Conservation (phyloP, 352 stramenopile species). For the Plasmopara halstedii region DNA sequence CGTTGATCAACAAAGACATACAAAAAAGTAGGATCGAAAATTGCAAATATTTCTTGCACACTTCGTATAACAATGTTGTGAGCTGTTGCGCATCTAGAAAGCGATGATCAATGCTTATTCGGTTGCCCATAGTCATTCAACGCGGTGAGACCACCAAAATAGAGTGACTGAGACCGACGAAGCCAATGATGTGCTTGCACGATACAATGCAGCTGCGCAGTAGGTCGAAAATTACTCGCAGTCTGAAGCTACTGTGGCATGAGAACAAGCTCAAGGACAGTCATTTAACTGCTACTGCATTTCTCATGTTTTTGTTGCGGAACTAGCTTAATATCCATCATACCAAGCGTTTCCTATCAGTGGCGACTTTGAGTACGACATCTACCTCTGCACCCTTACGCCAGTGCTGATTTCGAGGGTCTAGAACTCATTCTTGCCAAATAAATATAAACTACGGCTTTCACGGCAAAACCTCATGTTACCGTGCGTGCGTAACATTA, state of each 20-base stretch:
- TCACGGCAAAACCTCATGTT: too few relatives aligned
- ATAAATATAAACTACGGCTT: too few relatives aligned
- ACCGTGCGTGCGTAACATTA: too few relatives aligned
- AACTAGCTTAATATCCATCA: neutral
- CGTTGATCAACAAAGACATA: neutral
- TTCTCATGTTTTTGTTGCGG: neutral
- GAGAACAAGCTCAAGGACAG: neutral
- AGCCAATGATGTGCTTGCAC: neutral
- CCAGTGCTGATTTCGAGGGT: constrained; percentile 2
- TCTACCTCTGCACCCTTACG: constrained; percentile 6
- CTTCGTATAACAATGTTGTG: neutral
- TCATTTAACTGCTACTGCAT: neutral
- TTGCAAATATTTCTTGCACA: too few relatives aligned
- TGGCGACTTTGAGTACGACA: constrained; percentile 13
- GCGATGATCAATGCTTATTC: neutral
- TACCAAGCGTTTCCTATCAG: constrained; percentile 6
- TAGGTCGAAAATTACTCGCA: neutral
- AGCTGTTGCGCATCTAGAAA: neutral
- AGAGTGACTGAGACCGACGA: too few relatives aligned
- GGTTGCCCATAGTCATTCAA: neutral
- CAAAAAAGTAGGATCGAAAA: neutral
- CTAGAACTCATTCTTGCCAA: too few relatives aligned
- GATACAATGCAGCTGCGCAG: neutral
- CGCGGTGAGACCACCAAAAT: neutral
- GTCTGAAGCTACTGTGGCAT: too few relatives aligned